Base-by-base conservation (phyloP, 2,329 filamentous ascomycete genomes). In the Scedosporium apiospermum region DNA sequence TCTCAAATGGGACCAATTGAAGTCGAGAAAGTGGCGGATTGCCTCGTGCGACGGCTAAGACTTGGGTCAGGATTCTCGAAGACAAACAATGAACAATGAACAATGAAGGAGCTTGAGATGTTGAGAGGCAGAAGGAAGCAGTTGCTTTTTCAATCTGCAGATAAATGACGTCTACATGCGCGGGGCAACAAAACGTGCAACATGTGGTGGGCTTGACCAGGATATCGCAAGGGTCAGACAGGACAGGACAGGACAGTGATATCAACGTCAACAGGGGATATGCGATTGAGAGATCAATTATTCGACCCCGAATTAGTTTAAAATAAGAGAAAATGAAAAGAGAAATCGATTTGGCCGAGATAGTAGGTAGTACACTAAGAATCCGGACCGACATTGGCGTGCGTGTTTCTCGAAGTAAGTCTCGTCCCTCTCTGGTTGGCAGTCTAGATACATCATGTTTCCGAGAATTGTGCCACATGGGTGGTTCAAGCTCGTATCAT, bases 161-260 rank as follows among this genome's bases (percentile, higher is more conserved):
- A 55, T 55, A 55, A 55, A 55, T 55, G 51, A 55, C 51, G 51
- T 55, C 51, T 55, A 55, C 51, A 55, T 55, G 51, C 51, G 51
- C 51, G 51, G 51, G 51, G 51, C 51, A 23, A 55, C 51, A 3
- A 16, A 55, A 26, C 34, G 10, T 38, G 51, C 51, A 10, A 27
- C 21, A 26, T 14, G 34, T 38, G 51, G 51, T 23, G 51, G 18
- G 6, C n/a, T 23, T 55, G 51, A 27, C 18, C 51, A 55, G 51
- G 44, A 21, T n/a, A 18, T n/a, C n/a, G 44, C 44, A 16, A 49
- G 44, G n/a, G n/a, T 2, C n/a, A 21, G 49, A 53, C 21, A 7
- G 21, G 51, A 55, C 23, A 53, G 49, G n/a, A 21, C 2, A 9
- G 18, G 23, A 53, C 12, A 26, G 51, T 6, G 14, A 21, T 49